Percentiles rank a stretch among this genome's conserved stretches.
phyloP scores from a whole-genome alignment of 352 stramenopile species.

The Globisporangium perplexum region DNA sequence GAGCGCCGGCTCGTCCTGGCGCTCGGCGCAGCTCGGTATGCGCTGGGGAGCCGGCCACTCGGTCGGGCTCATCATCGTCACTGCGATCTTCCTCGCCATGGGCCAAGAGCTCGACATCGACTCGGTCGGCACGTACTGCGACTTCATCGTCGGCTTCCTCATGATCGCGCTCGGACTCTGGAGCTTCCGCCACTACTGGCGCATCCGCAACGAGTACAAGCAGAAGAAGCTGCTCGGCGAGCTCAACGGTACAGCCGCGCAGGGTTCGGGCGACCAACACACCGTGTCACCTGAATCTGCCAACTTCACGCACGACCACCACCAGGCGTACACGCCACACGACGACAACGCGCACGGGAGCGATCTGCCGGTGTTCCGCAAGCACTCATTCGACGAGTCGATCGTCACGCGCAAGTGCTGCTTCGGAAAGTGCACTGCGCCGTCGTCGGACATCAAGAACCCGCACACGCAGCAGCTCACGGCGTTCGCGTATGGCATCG shows the following conservation, averaged over 20 bases:
- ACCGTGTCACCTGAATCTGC: not conserved
- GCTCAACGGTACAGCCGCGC: too few relatives aligned
- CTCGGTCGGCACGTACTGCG: slow-evolving; percentile 36
- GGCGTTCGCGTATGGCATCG: slow-evolving; percentile 73
- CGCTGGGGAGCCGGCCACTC: slow-evolving; percentile 85
- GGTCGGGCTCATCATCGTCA: slow-evolving; percentile 68
- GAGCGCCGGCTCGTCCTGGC: slow-evolving; percentile 60
- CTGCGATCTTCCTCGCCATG: slow-evolving; percentile 46
- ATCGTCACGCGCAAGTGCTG: slow-evolving; percentile 17
- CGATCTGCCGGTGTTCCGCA: not conserved
- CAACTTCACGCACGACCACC: not conserved
- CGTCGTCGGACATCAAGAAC: slow-evolving; percentile 24
- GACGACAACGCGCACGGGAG: not conserved
- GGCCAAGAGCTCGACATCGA: slow-evolving; percentile 35
- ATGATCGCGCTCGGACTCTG: slow-evolving; percentile 69
- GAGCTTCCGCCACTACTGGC: slow-evolving; percentile 31
- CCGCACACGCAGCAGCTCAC: slow-evolving; percentile 58
- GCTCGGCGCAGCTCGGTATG: slow-evolving; percentile 71
- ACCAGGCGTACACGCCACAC: not conserved
- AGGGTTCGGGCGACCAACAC: not conserved
- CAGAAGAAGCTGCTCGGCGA: slow-evolving; percentile 7
- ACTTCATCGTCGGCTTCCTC: slow-evolving; percentile 71
- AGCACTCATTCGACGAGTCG: slow-evolving; percentile 1
- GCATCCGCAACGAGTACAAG: slow-evolving; percentile 42
- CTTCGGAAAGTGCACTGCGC: not conserved